Conservation (phyloP, 331 rosid species). For the Saraca asoca region DNA sequence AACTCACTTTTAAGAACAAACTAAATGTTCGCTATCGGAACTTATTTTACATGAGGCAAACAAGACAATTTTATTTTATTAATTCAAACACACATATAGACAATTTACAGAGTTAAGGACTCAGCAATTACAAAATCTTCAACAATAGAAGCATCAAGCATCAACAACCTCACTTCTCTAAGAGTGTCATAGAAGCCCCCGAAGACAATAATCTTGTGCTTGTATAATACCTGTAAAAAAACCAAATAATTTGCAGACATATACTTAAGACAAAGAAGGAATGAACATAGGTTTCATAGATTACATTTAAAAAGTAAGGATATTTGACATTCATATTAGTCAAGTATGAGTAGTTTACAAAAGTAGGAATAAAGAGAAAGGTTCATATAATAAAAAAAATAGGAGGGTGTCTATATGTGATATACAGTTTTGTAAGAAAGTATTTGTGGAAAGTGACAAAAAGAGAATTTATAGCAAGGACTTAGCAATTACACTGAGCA, state of each 20-base stretch:
- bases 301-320: neutral
- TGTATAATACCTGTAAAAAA: constrained; percentile 81
- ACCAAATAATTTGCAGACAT: constrained; percentile 28
- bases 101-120: constrained; percentile 9
- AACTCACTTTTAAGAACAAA: constrained; percentile 23
- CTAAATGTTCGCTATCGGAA: constrained; percentile 6
- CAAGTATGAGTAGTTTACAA: constrained; percentile 5
- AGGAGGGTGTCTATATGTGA: too few species aligned
- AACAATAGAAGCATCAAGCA: constrained; percentile 29
- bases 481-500: too few species aligned
- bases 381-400: too few species aligned
- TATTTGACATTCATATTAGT: constrained; percentile 5
- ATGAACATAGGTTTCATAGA: constrained; percentile 1
- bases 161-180: constrained; percentile 96
- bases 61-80: neutral
- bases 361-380: neutral
- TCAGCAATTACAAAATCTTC: constrained; percentile 23
- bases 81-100: neutral
- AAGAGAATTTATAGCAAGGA: too few species aligned
- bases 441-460: too few species aligned
- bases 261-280: constrained; percentile 17
- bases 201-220: constrained; percentile 94
- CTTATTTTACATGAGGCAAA: constrained; percentile 16
- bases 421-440: too few species aligned
- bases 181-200: constrained; percentile 99